Percentiles rank a stretch among this genome's conserved stretches.
These are phyloP conservation scores for Isatis lusitanica DNA, from an alignment of 441 rosid genomes.

Conservation along the genomic window DNA sequence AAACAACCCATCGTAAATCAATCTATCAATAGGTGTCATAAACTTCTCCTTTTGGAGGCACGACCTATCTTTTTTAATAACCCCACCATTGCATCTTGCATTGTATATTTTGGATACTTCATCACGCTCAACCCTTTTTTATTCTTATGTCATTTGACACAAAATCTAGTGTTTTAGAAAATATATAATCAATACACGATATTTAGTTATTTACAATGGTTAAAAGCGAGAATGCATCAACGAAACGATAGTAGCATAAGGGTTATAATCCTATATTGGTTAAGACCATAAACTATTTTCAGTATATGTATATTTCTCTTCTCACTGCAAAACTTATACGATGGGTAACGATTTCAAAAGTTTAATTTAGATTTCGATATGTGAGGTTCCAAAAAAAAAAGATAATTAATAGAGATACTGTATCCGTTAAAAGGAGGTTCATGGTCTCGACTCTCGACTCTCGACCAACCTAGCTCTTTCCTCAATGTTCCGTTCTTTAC, in stretches of 20 bases:
- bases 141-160: neutral
- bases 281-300: neutral
- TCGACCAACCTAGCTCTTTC: neutral
- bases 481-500: neutral
- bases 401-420: neutral
- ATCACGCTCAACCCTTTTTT: neutral
- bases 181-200: neutral
- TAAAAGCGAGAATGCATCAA: neutral
- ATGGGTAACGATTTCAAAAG: neutral
- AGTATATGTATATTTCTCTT: neutral
- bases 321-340: neutral
- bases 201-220: neutral
- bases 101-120: neutral
- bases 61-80: neutral
- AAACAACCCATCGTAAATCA: neutral
- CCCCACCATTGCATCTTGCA: neutral
- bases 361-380: neutral
- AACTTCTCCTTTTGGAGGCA: conserved; percentile 22
- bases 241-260: neutral
- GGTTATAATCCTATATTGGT: neutral
- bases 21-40: conserved; percentile 23
- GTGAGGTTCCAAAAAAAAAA: neutral
- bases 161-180: neutral
- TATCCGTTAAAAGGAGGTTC: neutral
- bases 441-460: neutral